Evolutionary conservation across 2,329 filamentous ascomycete genomes (phyloP), one percentile per base, ranked within the genome.

Genomic region (Beauveria sp.): DNA sequence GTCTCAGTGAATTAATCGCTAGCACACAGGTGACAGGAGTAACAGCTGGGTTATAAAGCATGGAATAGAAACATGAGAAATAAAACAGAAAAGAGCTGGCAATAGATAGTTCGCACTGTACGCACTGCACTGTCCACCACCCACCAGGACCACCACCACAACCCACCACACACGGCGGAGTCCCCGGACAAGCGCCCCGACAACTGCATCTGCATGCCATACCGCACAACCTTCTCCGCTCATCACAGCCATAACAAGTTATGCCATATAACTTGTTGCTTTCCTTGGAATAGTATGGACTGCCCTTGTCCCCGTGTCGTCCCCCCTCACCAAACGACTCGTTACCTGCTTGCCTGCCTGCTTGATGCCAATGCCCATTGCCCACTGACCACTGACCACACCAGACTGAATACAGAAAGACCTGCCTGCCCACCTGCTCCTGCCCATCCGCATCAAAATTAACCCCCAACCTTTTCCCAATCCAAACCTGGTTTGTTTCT

Each of bases 401-500:
- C 72, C 72, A 73, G 70, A 70, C 72, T 74, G 70, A 64, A 74
- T 74, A 68, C 70, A 74, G 72, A 67, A 72, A 57, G 70, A 71
- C 45, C 53, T 43, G 49, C 58, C 58, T 46, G 58, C 50, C 42
- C 40, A 24, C 45, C 55, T 58, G 56, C 56, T 38, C 34, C 56
- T 26, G 49, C 28, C 34, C 58, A 38, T 34, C 43, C 43, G 30
- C 43, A 45, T 52, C 52, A 56, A 43, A 47, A 53, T 28, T 72
- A 72, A 79, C 76, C 72, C 74, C 55, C 55, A 59, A 59, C 30
- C 16, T 74, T 56, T 55, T 69, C 63, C 63, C 68, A 64, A 70
- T 70, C 76, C 79, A 77, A 81, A 81, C 80, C 79, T 79, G 78
- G 78, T 79, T 53, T 79, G 56, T 56, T 57, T 56, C 59, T 80